Evolutionary conservation across 371 early-diverging fungal genomes (phyloP), one percentile per base, ranked within the genome.

Genomic region (Mucor indicus): DNA sequence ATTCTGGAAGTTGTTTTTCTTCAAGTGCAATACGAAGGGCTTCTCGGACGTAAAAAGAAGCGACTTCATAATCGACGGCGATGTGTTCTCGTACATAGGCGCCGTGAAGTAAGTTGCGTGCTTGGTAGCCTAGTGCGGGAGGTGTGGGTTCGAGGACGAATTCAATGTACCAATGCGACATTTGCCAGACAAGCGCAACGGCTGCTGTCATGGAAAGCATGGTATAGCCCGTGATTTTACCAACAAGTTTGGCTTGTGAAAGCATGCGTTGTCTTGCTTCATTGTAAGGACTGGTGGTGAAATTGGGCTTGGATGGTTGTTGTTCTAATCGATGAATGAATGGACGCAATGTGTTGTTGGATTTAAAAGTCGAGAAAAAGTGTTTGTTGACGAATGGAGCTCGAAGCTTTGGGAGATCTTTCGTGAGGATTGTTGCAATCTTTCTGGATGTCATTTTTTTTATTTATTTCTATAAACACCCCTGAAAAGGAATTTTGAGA

Each of bases 131-230:
- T 7, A 79, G 48, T 49, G 62, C 70, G 1, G 48, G 33, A 4
- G 79, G 77, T 31, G 79, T 78, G 0, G 69, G 17, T 35, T 68
- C 60, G 23, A 58, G 32, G 22, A 55, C 53, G 20, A 68, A 57
- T 45, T 79, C 79, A 43, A 79, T 72, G 35, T 79, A 79, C 35
- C 66, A 47, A 38, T 79, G 79, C 19, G 64, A 55, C 2, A 70
- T 48, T 55, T 76, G 72, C 71, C 70, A 76, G 15, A 62, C 43
- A 27, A 74, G 21, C 1, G 57, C 59, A 10, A 62, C 43, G 5
- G 68, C 50, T 17, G 67, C 35, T 0, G 60, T 48, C 1, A 69
- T 44, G 1, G 74, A 61, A 12, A 65, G 7, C 2, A 53, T 40
- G 4, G 68, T 68, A 17, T 62, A 56, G n/a, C 57, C 66, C 1